A percentile compares a stretch with the other conserved stretches of the same genome.
These are phyloP conservation scores for Puccinia horiana DNA, from an alignment of 1,284 basidiomycete genomes.

Conservation along the genomic window DNA sequence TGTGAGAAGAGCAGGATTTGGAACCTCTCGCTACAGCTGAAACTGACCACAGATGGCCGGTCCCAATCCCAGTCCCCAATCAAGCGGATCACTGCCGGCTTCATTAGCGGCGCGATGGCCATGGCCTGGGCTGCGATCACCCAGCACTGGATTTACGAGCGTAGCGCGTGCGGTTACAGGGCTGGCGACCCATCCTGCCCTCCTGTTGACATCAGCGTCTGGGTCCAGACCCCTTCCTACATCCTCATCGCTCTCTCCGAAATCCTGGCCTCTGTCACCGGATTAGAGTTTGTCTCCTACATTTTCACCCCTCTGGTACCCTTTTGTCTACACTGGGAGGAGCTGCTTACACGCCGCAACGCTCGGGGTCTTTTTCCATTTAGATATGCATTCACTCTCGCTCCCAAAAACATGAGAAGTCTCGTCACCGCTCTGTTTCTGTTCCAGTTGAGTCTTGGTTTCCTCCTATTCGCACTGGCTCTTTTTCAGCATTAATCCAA, in stretches of 20 bases:
- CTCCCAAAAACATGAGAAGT: conserved; percentile 76
- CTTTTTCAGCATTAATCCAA: background rate
- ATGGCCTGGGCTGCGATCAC: conserved; percentile 71
- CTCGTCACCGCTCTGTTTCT: conserved; percentile 68
- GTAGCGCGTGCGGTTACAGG: conserved; percentile 67
- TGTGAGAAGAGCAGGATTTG: conserved; percentile 36
- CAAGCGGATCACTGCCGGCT: conserved; percentile 72
- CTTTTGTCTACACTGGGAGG: background rate
- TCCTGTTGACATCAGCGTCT: conserved; percentile 65
- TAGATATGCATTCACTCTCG: conserved; percentile 48
- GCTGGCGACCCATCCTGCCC: conserved; percentile 69
- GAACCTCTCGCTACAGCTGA: conserved; percentile 52
- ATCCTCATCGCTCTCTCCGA: conserved; percentile 62
- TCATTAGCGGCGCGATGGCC: conserved; percentile 63
- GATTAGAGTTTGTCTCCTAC: conserved; percentile 70
- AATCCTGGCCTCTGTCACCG: conserved; percentile 81
- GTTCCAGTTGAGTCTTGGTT: conserved; percentile 36
- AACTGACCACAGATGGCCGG: background rate
- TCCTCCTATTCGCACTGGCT: background rate
- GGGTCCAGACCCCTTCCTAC: conserved; percentile 53
- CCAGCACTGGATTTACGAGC: conserved; percentile 71
- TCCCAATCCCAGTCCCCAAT: conserved; percentile 62
- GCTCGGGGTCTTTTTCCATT: conserved; percentile 54
- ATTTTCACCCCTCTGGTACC: conserved; percentile 73
- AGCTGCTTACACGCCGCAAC: conserved; percentile 52